Base-by-base conservation (phyloP, 2,329 filamentous ascomycete species). In the Tothia fuscella region DNA sequence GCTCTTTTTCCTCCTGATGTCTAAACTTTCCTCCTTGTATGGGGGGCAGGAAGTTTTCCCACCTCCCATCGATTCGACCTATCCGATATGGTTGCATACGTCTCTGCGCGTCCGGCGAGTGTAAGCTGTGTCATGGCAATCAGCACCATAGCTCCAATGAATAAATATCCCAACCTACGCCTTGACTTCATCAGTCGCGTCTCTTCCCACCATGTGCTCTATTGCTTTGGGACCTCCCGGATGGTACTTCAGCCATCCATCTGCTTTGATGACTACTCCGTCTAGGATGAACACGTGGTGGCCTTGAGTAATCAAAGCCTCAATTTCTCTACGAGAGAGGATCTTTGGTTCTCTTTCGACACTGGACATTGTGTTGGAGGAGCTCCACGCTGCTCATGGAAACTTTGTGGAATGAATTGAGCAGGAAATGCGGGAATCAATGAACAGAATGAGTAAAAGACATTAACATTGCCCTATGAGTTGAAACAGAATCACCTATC, bases 141-240 rank as follows among this genome's bases (percentile, higher is more conserved):
- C 24, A 33, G 26, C 28, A 35, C 39, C 13, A 10, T 24, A 4
- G 24, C 13, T 16, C 43, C 21, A 20, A 30, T 17, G 34, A 32
- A 28, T 19, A 17, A 14, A 30, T 22, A 32, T 42, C 46, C 9
- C 38, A 34, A 68, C 80, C 38, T 72, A 95, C 85, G 80, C 84
- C 59, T 81, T 85, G 47, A 96, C 80, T 63, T 96, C 91, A 60
- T 95, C 88, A 9, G 89, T 95, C 38, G 86, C 89, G 74, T 94
- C 87, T 62, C 82, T 77, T 47, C 87, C 87, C 46, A 96, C 76
- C 86, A 95, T 91, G 57, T 98, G 91, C 57, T 77, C 68, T 49
- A 98, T 93, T 42, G 89, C 76, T 63, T 87, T 91, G 53, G 89
- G 80, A 51, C 91, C 91, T 44, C 91, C 91, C 10, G 91, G 91